Conservation (phyloP, 2,329 filamentous ascomycete species). For the Fusarium sp. region DNA sequence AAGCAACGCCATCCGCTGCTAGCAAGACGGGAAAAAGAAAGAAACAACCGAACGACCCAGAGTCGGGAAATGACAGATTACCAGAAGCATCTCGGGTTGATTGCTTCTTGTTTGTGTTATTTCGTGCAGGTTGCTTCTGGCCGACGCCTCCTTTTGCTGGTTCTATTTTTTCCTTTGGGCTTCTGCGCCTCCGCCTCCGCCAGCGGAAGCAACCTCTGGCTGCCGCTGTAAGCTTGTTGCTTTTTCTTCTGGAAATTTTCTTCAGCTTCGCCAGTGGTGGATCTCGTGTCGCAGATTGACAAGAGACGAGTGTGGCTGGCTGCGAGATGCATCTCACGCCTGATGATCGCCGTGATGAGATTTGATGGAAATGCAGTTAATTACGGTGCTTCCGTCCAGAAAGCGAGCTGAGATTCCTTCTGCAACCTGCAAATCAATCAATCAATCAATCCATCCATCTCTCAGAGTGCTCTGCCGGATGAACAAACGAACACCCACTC, state of each 20-base stretch:
- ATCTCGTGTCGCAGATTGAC: conserved; percentile 24
- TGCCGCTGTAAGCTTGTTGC: conserved; percentile 33
- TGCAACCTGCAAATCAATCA: neutral
- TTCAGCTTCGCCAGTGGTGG: conserved; percentile 23
- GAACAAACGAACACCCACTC: neutral
- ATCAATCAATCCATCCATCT: neutral
- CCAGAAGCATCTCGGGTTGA: conserved; percentile 2
- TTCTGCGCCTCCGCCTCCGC: neutral
- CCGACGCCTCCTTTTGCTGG: conserved; percentile 18
- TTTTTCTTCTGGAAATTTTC: conserved; percentile 43
- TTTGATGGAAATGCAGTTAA: conserved; percentile 3
- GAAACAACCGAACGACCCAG: conserved; percentile 3
- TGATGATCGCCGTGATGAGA: neutral
- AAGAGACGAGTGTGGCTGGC: conserved; percentile 5
- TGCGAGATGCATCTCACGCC: conserved; percentile 4
- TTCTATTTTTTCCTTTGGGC: conserved; percentile 12
- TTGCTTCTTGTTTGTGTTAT: conserved; percentile 19
- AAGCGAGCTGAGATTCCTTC: neutral
- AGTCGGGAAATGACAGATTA: conserved; percentile 5
- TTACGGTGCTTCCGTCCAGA: neutral
- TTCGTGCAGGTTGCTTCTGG: conserved; percentile 21
- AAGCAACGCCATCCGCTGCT: conserved; percentile 20
- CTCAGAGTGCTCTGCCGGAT: neutral
- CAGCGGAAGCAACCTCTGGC: conserved; percentile 1
- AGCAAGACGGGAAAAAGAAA: conserved; percentile 1